Conservation (phyloP, 768 basidiomycete genomes). For the Tubosaeta brunneosetosa region DNA sequence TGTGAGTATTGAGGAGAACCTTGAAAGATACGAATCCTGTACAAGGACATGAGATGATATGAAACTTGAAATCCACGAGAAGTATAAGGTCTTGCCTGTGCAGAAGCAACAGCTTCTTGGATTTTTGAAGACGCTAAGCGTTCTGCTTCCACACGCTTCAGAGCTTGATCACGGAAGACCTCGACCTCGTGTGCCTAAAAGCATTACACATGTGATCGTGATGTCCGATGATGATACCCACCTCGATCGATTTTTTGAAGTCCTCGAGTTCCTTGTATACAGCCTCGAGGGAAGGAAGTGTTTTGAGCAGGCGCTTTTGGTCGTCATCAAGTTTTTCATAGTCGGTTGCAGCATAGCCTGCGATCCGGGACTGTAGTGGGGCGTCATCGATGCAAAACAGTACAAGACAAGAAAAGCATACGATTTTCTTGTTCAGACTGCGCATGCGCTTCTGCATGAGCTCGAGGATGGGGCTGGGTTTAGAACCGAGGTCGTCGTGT, state of each 20-base stretch:
- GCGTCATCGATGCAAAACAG: constrained; percentile 8
- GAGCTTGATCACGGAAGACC: constrained; percentile 48
- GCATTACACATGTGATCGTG: not conserved
- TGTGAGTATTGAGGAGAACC: constrained; percentile 48
- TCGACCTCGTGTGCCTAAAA: constrained; percentile 62
- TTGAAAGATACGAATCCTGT: constrained; percentile 43
- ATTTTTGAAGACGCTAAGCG: constrained; percentile 53
- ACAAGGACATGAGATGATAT: constrained; percentile 1
- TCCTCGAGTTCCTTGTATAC: constrained; percentile 79
- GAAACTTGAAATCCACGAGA: not conserved
- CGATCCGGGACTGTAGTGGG: constrained; percentile 58
- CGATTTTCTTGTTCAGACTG: constrained; percentile 78
- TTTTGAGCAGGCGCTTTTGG: constrained; percentile 70
- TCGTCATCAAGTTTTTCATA: constrained; percentile 81
- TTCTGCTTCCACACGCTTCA: constrained; percentile 53
- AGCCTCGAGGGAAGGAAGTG: constrained; percentile 72
- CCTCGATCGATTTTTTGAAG: constrained; percentile 81
- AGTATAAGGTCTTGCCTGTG: constrained; percentile 44
- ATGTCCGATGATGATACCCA: constrained; percentile 34
- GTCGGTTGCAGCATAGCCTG: constrained; percentile 62
- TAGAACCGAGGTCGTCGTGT: constrained; percentile 43
- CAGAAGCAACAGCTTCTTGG: constrained; percentile 49
- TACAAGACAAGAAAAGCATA: constrained; percentile 34
- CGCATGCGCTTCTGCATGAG: constrained; percentile 77
- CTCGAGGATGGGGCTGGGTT: constrained; percentile 69